Evolutionary conservation across 805 yeast species (phyloP).

Genomic region (Starmerella stigmatis): DNA sequence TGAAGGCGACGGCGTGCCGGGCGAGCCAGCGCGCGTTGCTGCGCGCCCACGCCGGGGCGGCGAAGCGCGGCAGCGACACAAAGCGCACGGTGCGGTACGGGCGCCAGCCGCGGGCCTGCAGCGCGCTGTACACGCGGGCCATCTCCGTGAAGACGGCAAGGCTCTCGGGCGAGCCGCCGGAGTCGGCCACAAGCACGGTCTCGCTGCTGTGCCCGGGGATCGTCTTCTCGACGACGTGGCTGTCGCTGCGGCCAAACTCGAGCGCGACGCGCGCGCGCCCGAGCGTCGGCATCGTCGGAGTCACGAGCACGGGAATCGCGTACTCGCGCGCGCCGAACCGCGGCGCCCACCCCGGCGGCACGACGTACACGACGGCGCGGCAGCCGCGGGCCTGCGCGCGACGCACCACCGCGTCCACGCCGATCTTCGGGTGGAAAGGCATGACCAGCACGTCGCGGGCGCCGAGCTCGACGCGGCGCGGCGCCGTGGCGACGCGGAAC

Average conservation of each 20-base stretch:
- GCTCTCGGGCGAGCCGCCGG: constrained; percentile 6
- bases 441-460: background rate
- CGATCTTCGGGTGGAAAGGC: no score
- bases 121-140: background rate
- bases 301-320: constrained; percentile 13
- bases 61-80: constrained; percentile 12
- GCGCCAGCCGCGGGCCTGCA: constrained; percentile 11
- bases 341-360: constrained; percentile 16
- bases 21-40: background rate
- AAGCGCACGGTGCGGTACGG: constrained; percentile 16
- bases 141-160: constrained; percentile 8
- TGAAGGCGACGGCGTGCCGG: constrained; percentile 5
- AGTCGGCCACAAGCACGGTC: constrained; percentile 12
- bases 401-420: background rate
- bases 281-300: background rate
- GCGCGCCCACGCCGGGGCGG: constrained; percentile 8
- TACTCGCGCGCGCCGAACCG: constrained; percentile 6
- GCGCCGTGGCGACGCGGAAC: background rate
- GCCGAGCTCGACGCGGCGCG: background rate
- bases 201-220: constrained; percentile 12
- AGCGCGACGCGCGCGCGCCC: background rate
- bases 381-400: background rate
- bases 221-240: constrained; percentile 1
- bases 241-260: background rate
- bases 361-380: constrained; percentile 9